Evolutionary conservation across 2,329 filamentous ascomycete species (phyloP).

Genomic region (Juglanconis sp.): DNA sequence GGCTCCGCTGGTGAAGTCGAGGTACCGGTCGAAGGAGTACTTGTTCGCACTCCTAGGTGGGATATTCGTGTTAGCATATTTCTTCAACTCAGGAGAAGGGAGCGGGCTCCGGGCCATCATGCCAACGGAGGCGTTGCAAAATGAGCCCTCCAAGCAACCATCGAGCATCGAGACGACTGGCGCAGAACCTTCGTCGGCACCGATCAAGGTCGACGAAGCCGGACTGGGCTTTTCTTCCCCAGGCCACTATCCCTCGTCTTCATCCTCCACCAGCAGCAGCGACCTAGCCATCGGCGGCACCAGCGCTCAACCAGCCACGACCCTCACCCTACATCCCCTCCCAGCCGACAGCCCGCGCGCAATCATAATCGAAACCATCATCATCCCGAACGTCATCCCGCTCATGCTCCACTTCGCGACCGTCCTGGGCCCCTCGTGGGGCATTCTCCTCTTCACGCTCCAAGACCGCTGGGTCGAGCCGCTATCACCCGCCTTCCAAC

Average conservation of each 20-base stretch:
- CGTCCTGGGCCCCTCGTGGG: slow-evolving; percentile 36
- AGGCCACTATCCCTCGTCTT: background rate
- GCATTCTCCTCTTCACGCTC: slow-evolving; percentile 38
- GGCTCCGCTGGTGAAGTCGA: slow-evolving; percentile 5
- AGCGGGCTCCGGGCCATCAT: background rate
- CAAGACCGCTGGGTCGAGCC: slow-evolving; percentile 23
- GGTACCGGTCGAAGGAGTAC: slow-evolving; percentile 13
- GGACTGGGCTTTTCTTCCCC: background rate
- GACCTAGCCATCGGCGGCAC: background rate
- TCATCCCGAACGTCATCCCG: slow-evolving; percentile 24
- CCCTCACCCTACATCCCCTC: background rate
- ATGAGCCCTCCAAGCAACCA: background rate
- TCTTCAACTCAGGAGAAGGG: slow-evolving; percentile 1
- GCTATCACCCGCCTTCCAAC: slow-evolving; percentile 29
- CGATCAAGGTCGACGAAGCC: background rate
- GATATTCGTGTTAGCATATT: slow-evolving; percentile 4
- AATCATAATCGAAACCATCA: slow-evolving; percentile 19
- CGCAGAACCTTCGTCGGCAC: background rate
- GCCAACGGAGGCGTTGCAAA: background rate
- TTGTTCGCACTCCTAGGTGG: slow-evolving; percentile 2
- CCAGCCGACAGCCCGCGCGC: slow-evolving; percentile 10
- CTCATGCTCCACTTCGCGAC: slow-evolving; percentile 25
- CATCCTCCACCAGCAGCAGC: background rate
- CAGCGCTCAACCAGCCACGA: background rate
- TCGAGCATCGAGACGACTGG: background rate